phyloP scores from a whole-genome alignment of 139 green algal species.

The Microglena sp. region DNA sequence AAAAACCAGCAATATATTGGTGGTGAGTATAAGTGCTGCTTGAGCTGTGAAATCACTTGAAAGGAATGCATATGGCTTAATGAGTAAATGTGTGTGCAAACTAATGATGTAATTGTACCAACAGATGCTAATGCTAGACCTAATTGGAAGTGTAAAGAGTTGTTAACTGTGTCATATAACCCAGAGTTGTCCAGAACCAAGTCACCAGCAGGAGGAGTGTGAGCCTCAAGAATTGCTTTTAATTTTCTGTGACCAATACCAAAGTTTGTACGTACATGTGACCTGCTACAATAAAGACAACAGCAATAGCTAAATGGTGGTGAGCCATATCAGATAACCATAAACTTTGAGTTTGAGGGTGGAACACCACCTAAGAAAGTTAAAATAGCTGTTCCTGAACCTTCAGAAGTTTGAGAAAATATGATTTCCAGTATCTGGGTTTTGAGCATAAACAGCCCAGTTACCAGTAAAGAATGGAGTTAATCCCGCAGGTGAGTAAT shows the following conservation, averaged over 20 bases:
- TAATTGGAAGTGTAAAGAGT: slow-evolving; percentile 1
- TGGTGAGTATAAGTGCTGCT: slow-evolving; percentile 1
- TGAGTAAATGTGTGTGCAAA: not conserved
- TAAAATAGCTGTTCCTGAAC: too few relatives aligned
- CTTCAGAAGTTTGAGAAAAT: not conserved
- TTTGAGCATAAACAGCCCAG: slow-evolving; percentile 1
- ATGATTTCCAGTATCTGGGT: not conserved
- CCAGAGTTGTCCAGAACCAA: not conserved
- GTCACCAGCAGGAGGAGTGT: not conserved
- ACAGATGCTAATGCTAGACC: not conserved
- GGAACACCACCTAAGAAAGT: slow-evolving; percentile 15
- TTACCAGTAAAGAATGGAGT: not conserved
- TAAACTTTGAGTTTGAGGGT: slow-evolving; percentile 21
- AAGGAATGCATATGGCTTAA: not conserved
- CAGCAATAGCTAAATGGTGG: too few relatives aligned
- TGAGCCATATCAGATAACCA: slow-evolving; percentile 21
- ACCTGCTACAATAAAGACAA: not conserved
- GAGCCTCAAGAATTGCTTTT: too few relatives aligned
- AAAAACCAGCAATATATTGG: too few relatives aligned
- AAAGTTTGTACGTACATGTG: not conserved
- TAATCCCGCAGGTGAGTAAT: not conserved
- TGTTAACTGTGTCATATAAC: not conserved
- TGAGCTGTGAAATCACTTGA: too few relatives aligned
- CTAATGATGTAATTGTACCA: not conserved
- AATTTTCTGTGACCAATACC: slow-evolving; percentile 1